Evolutionary conservation across 164 flowering plant species (phyloP).

Genomic region (Magnolia kwangsiensis): DNA sequence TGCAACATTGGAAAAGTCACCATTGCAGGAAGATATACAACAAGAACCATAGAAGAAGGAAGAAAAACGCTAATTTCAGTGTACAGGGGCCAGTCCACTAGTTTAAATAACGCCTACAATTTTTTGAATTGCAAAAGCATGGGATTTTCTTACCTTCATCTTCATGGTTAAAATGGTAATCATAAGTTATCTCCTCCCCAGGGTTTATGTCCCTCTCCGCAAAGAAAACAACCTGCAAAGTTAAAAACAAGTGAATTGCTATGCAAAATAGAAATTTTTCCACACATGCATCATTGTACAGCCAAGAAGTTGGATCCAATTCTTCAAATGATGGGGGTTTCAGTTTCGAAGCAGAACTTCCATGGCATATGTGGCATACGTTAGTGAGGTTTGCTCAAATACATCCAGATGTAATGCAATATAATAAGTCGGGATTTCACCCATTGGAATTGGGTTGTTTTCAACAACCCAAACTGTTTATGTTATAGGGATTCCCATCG

Average conservation of each 20-base stretch:
- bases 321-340: too few relatives aligned
- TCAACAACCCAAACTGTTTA: too few relatives aligned
- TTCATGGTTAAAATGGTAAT: constrained; percentile 70
- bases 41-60: background rate
- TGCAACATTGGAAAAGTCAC: background rate
- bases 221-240: constrained; percentile 68
- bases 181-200: constrained; percentile 78
- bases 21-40: background rate
- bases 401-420: too few relatives aligned
- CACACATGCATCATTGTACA: too few relatives aligned
- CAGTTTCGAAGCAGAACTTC: too few relatives aligned
- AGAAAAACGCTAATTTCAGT: background rate
- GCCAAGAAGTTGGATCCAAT: too few relatives aligned
- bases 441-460: too few relatives aligned
- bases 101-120: constrained; percentile 62
- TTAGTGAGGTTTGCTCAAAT: too few relatives aligned
- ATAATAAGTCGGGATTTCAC: too few relatives aligned
- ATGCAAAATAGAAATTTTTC: background rate
- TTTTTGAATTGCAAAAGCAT: constrained; percentile 63
- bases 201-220: constrained; percentile 71
- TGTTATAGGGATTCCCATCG: too few relatives aligned
- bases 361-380: too few relatives aligned
- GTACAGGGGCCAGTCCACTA: constrained; percentile 11
- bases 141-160: constrained; percentile 78
- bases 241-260: background rate